phyloP scores from a whole-genome alignment of 2,329 filamentous ascomycete genomes.

The Aspergillus sp. region DNA sequence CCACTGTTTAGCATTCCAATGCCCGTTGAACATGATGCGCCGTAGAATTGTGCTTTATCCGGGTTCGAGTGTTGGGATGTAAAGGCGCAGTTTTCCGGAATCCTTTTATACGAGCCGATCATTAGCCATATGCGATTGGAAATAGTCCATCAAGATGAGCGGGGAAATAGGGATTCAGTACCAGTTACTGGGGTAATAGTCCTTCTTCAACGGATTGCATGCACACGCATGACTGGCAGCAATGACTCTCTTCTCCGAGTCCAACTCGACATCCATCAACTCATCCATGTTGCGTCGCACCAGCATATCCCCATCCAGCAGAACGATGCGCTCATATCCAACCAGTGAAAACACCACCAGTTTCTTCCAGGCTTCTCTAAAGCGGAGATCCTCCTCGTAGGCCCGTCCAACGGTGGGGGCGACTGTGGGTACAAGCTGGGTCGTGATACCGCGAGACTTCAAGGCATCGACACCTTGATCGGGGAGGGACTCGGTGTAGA shows the following conservation, averaged over 20 bases:
- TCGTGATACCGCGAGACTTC: slow-evolving; percentile 62
- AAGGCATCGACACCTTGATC: slow-evolving; percentile 64
- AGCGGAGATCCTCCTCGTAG: slow-evolving; percentile 73
- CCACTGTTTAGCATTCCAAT: slow-evolving; percentile 58
- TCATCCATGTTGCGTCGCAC: slow-evolving; percentile 84
- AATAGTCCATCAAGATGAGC: too few species aligned
- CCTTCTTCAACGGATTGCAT: slow-evolving; percentile 74
- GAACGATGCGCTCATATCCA: slow-evolving; percentile 74
- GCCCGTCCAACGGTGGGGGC: slow-evolving; percentile 61
- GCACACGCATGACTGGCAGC: slow-evolving; percentile 80
- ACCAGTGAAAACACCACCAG: slow-evolving; percentile 70
- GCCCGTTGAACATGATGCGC: slow-evolving; percentile 47
- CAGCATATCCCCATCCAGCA: slow-evolving; percentile 86
- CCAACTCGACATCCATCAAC: slow-evolving; percentile 76
- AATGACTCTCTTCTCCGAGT: slow-evolving; percentile 65
- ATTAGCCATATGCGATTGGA: too few species aligned
- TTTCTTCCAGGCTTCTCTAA: slow-evolving; percentile 89
- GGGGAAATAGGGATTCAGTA: slow-evolving; percentile 23
- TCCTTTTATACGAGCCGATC: slow-evolving; percentile 16
- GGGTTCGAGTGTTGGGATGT: slow-evolving; percentile 52
- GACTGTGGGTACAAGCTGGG: slow-evolving; percentile 67
- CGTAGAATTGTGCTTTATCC: slow-evolving; percentile 47
- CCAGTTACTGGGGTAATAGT: slow-evolving; percentile 75
- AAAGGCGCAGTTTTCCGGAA: slow-evolving; percentile 58
- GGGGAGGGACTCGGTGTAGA: slow-evolving; percentile 78